Evolutionary conservation across 2,329 filamentous ascomycete species (phyloP), one percentile per base, ranked within the genome.

Genomic region (Diaporthe longicolla): DNA sequence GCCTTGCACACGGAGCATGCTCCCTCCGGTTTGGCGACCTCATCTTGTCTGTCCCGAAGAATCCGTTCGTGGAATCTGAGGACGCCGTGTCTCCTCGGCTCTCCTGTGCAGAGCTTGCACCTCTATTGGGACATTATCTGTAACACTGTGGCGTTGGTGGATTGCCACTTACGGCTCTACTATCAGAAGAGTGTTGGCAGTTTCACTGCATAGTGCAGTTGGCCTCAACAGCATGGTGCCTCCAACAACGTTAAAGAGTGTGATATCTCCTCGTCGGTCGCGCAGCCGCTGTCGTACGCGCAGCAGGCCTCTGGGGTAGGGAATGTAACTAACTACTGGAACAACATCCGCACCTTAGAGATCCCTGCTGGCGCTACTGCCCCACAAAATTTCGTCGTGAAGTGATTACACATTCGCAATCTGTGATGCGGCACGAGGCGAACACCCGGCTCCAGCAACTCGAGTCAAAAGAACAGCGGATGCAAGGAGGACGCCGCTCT

Each of bases 291-390:
- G 70, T 55, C 48, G 32, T 26, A 66, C 58, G 15, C 57, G 70
- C 35, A 52, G 37, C 45, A 55, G 52, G 17, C 48, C 37, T 35
- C 58, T 6, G 26, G 37, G 52, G 57, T 32, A 11, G 29, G 29
- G 48, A 37, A 59, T 72, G 58, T 48, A 52, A 54, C 29, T 40
- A 52, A 63, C 40, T 40, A 32, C 19, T 69, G 50, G 54, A 45
- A 61, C 66, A n/a, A 29, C 71, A 73, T 45, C 63, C 70, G 59
- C 50, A 55, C 63, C 50, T 58, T 26, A 66, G 50, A 29, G 35
- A 61, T 43, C 70, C 58, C 70, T 72, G 70, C 63, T 54, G 63
- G 63, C 63, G 11, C 26, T 32, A n/a, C 35, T 65, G 40, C 54
- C 50, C 66, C 66, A 70, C 63, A 54, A 21, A 26, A 32, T 68